These are phyloP conservation scores for Candida sp. DNA, from an alignment of 1,139 yeast genomes.

Conservation along the genomic window DNA sequence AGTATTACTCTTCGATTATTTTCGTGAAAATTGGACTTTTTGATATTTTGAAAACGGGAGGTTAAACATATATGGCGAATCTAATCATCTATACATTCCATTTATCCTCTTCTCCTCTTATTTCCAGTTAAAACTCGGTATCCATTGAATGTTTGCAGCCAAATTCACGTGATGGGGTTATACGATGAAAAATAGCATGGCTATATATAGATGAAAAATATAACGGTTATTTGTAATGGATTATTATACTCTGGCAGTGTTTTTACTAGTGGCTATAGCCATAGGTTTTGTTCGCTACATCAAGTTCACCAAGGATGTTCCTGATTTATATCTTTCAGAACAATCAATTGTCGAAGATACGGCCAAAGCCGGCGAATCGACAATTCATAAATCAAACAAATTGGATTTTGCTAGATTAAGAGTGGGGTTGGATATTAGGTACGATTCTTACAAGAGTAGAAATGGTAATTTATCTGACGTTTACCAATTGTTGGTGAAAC, in stretches of 20 bases:
- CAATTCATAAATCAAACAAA: constrained; percentile 61
- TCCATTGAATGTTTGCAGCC: background rate
- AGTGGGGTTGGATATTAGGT: constrained; percentile 63
- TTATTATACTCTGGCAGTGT: background rate
- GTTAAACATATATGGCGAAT: too few relatives aligned
- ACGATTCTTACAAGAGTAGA: constrained; percentile 57
- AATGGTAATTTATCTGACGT: constrained; percentile 69
- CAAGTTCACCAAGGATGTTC: constrained; percentile 39
- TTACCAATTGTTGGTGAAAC: constrained; percentile 44
- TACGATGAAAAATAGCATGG: background rate
- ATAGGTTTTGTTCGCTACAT: background rate
- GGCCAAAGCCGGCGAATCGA: constrained; percentile 55
- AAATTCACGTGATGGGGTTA: background rate
- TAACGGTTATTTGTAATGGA: background rate
- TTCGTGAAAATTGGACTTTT: too few relatives aligned
- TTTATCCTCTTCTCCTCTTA: background rate
- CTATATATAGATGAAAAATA: too few relatives aligned
- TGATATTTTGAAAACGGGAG: too few relatives aligned
- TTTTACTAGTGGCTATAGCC: background rate
- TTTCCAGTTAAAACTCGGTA: background rate
- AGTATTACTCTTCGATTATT: too few relatives aligned
- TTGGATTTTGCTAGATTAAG: constrained; percentile 59
- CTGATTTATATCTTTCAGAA: constrained; percentile 52
- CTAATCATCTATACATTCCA: background rate
- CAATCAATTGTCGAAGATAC: constrained; percentile 60